These are phyloP conservation scores for Coemansia sp. DNA, from an alignment of 192 early-diverging fungal genomes.

Conservation along the genomic window DNA sequence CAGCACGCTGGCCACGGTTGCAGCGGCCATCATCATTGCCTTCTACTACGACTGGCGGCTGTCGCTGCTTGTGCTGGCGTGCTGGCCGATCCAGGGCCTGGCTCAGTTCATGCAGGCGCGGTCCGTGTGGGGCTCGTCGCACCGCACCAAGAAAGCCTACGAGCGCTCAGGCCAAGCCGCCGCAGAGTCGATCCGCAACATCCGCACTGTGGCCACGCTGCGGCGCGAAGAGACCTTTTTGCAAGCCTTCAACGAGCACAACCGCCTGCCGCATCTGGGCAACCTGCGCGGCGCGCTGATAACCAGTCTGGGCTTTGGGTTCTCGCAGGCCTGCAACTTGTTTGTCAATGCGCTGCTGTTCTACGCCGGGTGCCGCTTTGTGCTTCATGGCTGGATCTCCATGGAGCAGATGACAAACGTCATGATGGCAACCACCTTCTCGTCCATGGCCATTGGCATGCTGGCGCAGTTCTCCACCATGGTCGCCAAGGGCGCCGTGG, in stretches of 20 bases:
- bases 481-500: slow-evolving; percentile 76
- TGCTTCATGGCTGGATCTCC: slow-evolving; percentile 55
- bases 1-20: slow-evolving; percentile 34
- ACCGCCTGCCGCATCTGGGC: slow-evolving; percentile 49
- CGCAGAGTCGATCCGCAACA: slow-evolving; percentile 79
- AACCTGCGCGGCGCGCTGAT: slow-evolving; percentile 39
- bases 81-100: slow-evolving; percentile 67
- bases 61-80: slow-evolving; percentile 63
- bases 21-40: slow-evolving; percentile 45
- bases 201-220: slow-evolving; percentile 81
- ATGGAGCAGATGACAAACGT: slow-evolving; percentile 32
- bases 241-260: slow-evolving; percentile 46
- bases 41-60: slow-evolving; percentile 63
- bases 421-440: slow-evolving; percentile 61
- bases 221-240: slow-evolving; percentile 59
- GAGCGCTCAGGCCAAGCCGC: slow-evolving; percentile 68
- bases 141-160: slow-evolving; percentile 64
- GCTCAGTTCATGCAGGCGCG: slow-evolving; percentile 68
- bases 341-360: slow-evolving; percentile 61
- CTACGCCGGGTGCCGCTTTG: slow-evolving; percentile 59
- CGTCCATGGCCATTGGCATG: slow-evolving; percentile 59
- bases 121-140: slow-evolving; percentile 46
- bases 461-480: slow-evolving; percentile 65
- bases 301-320: slow-evolving; percentile 55
- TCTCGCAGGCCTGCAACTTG: slow-evolving; percentile 59